These are phyloP conservation scores for Acacia concinna DNA, from an alignment of 331 rosid genomes.

Conservation along the genomic window DNA sequence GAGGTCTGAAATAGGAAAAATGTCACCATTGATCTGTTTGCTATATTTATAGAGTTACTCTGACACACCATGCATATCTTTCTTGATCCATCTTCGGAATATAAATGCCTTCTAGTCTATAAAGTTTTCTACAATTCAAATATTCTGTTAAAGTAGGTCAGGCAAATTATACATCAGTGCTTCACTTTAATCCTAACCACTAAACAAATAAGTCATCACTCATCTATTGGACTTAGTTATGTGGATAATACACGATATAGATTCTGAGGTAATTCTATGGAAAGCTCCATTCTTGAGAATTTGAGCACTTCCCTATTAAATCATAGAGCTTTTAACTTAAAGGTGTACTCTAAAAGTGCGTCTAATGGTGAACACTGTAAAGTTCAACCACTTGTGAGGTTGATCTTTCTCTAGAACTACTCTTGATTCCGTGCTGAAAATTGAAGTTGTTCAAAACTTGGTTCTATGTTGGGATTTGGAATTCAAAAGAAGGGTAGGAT, in stretches of 20 bases:
- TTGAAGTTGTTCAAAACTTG: neutral
- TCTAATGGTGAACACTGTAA: neutral
- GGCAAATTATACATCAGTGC: neutral
- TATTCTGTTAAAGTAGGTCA: neutral
- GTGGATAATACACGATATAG: neutral
- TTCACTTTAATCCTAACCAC: neutral
- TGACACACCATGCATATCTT: neutral
- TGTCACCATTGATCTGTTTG: neutral
- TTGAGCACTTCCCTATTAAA: neutral
- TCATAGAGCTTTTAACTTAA: neutral
- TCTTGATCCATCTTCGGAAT: neutral
- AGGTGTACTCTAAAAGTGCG: neutral
- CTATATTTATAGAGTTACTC: neutral
- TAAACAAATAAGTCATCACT: neutral
- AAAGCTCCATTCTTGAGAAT: neutral
- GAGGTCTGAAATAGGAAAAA: constrained; percentile 14
- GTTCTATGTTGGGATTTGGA: neutral
- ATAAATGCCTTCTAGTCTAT: neutral
- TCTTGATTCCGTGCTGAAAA: neutral
- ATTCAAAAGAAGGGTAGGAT: neutral
- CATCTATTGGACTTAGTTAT: constrained; percentile 12
- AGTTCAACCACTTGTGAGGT: neutral
- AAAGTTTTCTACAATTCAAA: neutral
- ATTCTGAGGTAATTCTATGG: neutral
- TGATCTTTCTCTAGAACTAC: neutral